Conservation (phyloP, 75 land plant species). For the Pinus albicaulis region DNA sequence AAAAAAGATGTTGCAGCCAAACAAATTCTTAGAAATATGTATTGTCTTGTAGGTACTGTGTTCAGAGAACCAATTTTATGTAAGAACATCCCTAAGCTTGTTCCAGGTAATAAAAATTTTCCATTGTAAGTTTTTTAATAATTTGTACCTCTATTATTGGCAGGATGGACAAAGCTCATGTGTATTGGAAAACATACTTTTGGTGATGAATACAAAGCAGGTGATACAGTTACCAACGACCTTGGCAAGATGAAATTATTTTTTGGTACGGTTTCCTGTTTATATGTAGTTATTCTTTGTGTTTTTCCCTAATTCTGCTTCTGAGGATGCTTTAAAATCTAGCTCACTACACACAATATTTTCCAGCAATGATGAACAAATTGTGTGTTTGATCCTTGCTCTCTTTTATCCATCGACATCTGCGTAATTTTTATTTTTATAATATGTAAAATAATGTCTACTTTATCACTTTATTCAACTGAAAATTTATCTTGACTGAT, state of each 20-base stretch:
- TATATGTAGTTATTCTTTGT: too few species aligned
- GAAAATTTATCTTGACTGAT: slow-evolving; percentile 5
- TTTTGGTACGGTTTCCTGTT: too few species aligned
- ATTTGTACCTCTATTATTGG: neutral
- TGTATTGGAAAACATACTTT: slow-evolving; percentile 99
- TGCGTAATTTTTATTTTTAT: too few species aligned
- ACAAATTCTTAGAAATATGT: neutral
- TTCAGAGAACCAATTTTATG: slow-evolving; percentile 97
- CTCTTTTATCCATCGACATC: too few species aligned
- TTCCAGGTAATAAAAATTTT: slow-evolving; percentile 57
- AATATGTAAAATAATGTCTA: neutral
- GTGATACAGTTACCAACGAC: too few species aligned
- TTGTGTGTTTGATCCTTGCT: too few species aligned
- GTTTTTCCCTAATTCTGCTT: too few species aligned
- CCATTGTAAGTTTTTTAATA: neutral
- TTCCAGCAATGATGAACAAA: too few species aligned
- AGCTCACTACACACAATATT: too few species aligned
- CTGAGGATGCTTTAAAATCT: too few species aligned
- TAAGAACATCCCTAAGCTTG: slow-evolving; percentile 85
- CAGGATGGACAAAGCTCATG: slow-evolving; percentile 95
- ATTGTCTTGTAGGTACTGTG: slow-evolving; percentile 72
- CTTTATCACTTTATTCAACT: neutral
- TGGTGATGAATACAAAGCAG: slow-evolving; percentile 93
- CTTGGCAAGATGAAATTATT: too few species aligned
- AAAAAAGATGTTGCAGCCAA: neutral